Percentiles rank a stretch among this genome's conserved stretches.
These are phyloP conservation scores for Chalciporus pseudorubinellus DNA, from an alignment of 768 basidiomycete genomes.

Conservation along the genomic window DNA sequence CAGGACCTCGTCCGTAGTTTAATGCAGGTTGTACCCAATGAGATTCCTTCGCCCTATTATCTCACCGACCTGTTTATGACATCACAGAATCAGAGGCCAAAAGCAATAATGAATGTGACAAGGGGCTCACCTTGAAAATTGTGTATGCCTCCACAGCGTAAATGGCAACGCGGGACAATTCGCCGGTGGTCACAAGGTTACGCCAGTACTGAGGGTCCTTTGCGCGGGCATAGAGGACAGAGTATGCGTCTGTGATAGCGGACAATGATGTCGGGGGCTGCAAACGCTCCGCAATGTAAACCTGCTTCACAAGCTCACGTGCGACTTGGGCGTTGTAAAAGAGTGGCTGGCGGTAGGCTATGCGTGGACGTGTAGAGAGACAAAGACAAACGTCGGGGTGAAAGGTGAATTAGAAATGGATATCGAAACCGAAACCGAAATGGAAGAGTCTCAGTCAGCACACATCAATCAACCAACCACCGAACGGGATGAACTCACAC, in stretches of 20 bases:
- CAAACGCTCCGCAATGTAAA: slow-evolving; percentile 64
- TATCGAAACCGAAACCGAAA: background rate
- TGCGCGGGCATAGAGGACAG: slow-evolving; percentile 61
- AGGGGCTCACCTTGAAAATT: slow-evolving; percentile 70
- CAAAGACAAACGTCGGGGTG: background rate
- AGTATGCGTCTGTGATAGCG: slow-evolving; percentile 57
- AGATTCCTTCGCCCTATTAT: slow-evolving; percentile 79
- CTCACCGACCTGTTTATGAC: slow-evolving; percentile 67
- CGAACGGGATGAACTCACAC: slow-evolving; percentile 33
- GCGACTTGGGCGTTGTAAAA: slow-evolving; percentile 76
- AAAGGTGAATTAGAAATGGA: background rate
- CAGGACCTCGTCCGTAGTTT: background rate
- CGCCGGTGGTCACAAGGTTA: slow-evolving; percentile 56
- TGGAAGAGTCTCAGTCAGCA: slow-evolving; percentile 2
- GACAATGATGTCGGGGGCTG: slow-evolving; percentile 60
- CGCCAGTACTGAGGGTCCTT: slow-evolving; percentile 60
- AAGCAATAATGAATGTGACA: background rate
- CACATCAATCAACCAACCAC: background rate
- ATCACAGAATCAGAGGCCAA: background rate
- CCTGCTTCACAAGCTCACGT: slow-evolving; percentile 71
- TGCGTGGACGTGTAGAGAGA: background rate
- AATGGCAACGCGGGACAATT: slow-evolving; percentile 63
- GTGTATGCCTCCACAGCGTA: slow-evolving; percentile 87
- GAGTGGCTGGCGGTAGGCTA: slow-evolving; percentile 76
- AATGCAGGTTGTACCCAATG: slow-evolving; percentile 11